Evolutionary conservation across 2,329 filamentous ascomycete species (phyloP), one percentile per base, ranked within the genome.

Genomic region (Pleomassaria siparia): DNA sequence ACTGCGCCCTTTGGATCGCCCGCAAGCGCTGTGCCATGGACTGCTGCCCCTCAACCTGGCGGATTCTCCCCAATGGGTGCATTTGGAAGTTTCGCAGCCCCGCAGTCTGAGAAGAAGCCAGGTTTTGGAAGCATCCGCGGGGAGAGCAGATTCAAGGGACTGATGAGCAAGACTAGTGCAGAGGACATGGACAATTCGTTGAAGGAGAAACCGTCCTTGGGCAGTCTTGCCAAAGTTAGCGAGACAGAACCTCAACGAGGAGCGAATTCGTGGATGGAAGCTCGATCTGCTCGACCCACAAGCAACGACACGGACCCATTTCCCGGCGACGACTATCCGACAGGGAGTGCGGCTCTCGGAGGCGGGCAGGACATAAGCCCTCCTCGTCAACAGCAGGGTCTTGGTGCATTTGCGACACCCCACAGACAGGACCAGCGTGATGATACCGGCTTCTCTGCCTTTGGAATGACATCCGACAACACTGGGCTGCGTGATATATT

Each of bases 11-110:
- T 83, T 47, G 77, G 75, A 56, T 71, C 76, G 40, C 76, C 76
- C 15, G 73, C 72, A 49, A 73, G 73, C 20, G 70, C 73, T 30
- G 83, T 81, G 12, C 80, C 82, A 8, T 87, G 82, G 81, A 76
- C 79, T 18, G 73, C 80, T 24, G 79, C 81, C 12, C 79, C 82
- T 18, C 81, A 82, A 45, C 78, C 77, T 41, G 80, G 85, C 35
- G 80, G 83, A 11, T 83, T 88, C 58, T 80, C 85, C 6, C 83
- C 85, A 2, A 88, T 91, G 78, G 91, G 92, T 26, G 86, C 86
- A 18, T 99, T 99, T 72, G 92, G 92, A 10, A 94, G 85, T 62
- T 97, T 97, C 70, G 86, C 88, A n/a, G 71, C 71, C 67, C 29
- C 64, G 16, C 66, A 64, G 41, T 40, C 64, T 40, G 89, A 95